A percentile compares a stretch with the other conserved stretches of the same genome.
These are phyloP conservation scores for Theileria parva DNA, from an alignment of 169 alveolate genomes.

Conservation along the genomic window DNA sequence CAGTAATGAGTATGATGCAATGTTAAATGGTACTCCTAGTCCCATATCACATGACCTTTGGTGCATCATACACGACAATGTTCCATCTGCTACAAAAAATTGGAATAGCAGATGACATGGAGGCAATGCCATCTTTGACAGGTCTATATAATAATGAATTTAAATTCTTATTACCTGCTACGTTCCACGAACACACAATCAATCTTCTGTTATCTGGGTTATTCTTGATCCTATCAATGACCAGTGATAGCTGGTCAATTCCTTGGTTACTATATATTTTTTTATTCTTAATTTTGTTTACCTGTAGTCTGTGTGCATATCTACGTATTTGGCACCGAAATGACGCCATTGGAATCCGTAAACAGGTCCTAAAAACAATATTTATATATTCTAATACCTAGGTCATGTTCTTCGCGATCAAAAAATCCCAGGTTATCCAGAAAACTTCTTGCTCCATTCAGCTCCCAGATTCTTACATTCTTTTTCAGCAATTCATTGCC, in stretches of 20 bases:
- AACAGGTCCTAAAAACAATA: constrained; percentile 86
- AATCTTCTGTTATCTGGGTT: constrained; percentile 93
- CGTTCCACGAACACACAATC: constrained; percentile 96
- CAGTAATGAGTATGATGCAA: constrained; percentile 95
- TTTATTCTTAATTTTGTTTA: background rate
- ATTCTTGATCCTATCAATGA: constrained; percentile 85
- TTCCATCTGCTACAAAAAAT: constrained; percentile 90
- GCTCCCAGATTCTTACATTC: constrained; percentile 95
- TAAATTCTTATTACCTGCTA: constrained; percentile 68
- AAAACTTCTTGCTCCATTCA: constrained; percentile 95
- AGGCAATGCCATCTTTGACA: constrained; percentile 96
- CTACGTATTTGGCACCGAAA: constrained; percentile 92
- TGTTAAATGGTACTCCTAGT: constrained; percentile 97
- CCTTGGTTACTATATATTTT: constrained; percentile 85
- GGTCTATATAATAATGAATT: constrained; percentile 55
- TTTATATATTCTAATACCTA: constrained; percentile 59
- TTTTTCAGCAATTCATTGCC: constrained; percentile 90
- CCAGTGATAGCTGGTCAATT: constrained; percentile 88
- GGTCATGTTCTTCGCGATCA: constrained; percentile 94
- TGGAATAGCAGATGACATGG: constrained; percentile 97
- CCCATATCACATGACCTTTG: constrained; percentile 98
- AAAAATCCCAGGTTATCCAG: constrained; percentile 89
- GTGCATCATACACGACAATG: constrained; percentile 93
- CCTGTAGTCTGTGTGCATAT: constrained; percentile 87
- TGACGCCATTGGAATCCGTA: constrained; percentile 99